Conservation (phyloP, 129 eudicot species). For the Sambucus nigra region DNA sequence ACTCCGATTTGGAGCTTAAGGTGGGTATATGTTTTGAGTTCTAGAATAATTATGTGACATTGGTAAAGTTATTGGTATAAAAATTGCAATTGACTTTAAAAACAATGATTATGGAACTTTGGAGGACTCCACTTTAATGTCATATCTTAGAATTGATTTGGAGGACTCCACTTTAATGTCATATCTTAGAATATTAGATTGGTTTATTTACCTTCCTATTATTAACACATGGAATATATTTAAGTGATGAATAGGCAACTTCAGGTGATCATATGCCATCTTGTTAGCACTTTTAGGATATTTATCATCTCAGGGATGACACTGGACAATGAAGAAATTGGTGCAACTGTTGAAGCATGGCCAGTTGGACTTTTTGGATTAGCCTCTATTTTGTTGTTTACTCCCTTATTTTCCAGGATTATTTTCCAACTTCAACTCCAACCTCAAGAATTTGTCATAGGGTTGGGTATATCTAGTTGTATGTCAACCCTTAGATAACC, state of each 20-base stretch:
- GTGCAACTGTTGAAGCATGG: constrained; percentile 89
- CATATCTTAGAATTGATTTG: not conserved
- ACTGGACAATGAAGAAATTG: constrained; percentile 61
- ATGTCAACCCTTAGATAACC: too few species aligned
- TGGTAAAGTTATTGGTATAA: too few species aligned
- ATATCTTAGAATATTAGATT: not conserved
- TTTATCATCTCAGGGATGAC: constrained; percentile 84
- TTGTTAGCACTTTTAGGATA: constrained; percentile 72
- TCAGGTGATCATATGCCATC: too few species aligned
- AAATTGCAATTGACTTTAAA: too few species aligned
- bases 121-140: not conserved
- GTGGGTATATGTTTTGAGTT: constrained; percentile 16
- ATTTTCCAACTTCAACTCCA: constrained; percentile 70
- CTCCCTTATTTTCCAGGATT: constrained; percentile 67
- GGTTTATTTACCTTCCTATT: not conserved
- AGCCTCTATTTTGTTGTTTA: constrained; percentile 62
- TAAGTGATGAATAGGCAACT: not conserved
- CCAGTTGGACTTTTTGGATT: constrained; percentile 84
- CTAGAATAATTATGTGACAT: not conserved
- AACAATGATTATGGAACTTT: too few species aligned
- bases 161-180: not conserved
- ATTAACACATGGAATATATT: not conserved
- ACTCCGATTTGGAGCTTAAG: constrained; percentile 60
- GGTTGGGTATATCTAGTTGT: too few species aligned
- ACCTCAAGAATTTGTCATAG: constrained; percentile 90